A percentile compares a stretch with the other conserved stretches of the same genome.
phyloP scores from a whole-genome alignment of 2,329 filamentous ascomycete species.

The Aureobasidium mangrovei region DNA sequence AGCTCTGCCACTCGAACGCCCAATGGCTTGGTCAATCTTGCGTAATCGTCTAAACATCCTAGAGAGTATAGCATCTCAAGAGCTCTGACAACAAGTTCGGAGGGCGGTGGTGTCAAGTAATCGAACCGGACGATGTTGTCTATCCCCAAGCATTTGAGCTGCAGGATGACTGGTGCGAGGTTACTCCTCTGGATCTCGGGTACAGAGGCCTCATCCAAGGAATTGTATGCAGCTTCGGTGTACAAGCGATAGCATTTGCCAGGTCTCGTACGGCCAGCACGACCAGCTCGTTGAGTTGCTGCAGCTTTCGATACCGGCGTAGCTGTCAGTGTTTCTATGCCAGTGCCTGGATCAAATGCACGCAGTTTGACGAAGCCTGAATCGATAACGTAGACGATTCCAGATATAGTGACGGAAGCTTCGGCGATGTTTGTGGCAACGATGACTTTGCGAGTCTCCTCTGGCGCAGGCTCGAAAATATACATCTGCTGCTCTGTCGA shows the following conservation, averaged over 20 bases:
- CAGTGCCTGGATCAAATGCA: slow-evolving; percentile 72
- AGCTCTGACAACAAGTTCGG: slow-evolving; percentile 74
- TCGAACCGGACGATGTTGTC: slow-evolving; percentile 89
- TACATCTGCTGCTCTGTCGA: slow-evolving; percentile 90
- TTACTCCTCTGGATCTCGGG: slow-evolving; percentile 93
- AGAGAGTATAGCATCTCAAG: slow-evolving; percentile 81
- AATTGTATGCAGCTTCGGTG: slow-evolving; percentile 62
- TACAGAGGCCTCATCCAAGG: slow-evolving; percentile 61
- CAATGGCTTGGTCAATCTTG: slow-evolving; percentile 81
- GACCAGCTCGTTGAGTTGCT: slow-evolving; percentile 81
- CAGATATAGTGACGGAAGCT: slow-evolving; percentile 88
- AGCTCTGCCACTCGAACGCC: slow-evolving; percentile 88
- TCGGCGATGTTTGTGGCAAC: slow-evolving; percentile 95
- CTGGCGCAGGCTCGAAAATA: slow-evolving; percentile 75
- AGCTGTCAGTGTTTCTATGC: slow-evolving; percentile 78
- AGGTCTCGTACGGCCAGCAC: slow-evolving; percentile 78
- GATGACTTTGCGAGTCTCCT: slow-evolving; percentile 81
- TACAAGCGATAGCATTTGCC: slow-evolving; percentile 95
- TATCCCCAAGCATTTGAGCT: slow-evolving; percentile 89
- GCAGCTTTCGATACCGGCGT: slow-evolving; percentile 83
- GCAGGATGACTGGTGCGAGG: slow-evolving; percentile 76
- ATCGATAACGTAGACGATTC: slow-evolving; percentile 85
- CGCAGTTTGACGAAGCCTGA: slow-evolving; percentile 84
- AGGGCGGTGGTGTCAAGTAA: slow-evolving; percentile 77
- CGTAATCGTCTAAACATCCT: slow-evolving; percentile 79